Base-by-base conservation (phyloP, 2,329 filamentous ascomycete genomes). In the Colletotrichum sp. region DNA sequence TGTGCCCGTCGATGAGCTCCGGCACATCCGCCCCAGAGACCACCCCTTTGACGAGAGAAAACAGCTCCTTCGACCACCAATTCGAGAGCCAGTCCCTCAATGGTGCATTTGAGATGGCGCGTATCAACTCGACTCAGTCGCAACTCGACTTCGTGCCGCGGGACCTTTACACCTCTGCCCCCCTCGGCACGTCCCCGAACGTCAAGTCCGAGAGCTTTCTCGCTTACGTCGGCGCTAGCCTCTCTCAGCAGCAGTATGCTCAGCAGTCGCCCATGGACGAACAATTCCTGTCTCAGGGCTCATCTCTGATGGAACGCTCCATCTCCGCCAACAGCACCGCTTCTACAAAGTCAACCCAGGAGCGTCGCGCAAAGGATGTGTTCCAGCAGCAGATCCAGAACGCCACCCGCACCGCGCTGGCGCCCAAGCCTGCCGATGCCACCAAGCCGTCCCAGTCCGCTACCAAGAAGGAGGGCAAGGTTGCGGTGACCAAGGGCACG, bases 291-390 rank as follows among this genome's bases (percentile, higher is more conserved):
- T 77, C 70, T 7, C 61, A 74, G 34, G 70, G 77, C 9, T 83
- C 85, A 1, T 78, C 82, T 9, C 80, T 83, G 36, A 89, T 90
- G 88, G 85, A 89, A 76, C 86, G 89, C 10, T 89, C 88, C 2
- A 76, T 82, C n/a, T 90, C 89, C 10, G 87, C 84, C 74, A 82
- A 82, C 52, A 90, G 88, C 78, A 82, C 80, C 70, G 86, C 82
- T 77, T 91, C 89, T 2, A 87, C 78, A 3, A 82, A 82, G 6
- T 90, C 89, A 6, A 81, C 79, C 1, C 80, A 88, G 1, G 87
- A 86, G 43, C 82, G 83, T 10, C 88, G 89, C 13, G 86, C 86
- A 32, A 89, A 88, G 78, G 86, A 89, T 66, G 86, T 89, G 1
- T 83, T 87, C 4, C 83, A 84, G 55, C 86, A 87, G 25, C 87